Evolutionary conservation across 75 land plant species (phyloP).

Genomic region (Pinus albicaulis): DNA sequence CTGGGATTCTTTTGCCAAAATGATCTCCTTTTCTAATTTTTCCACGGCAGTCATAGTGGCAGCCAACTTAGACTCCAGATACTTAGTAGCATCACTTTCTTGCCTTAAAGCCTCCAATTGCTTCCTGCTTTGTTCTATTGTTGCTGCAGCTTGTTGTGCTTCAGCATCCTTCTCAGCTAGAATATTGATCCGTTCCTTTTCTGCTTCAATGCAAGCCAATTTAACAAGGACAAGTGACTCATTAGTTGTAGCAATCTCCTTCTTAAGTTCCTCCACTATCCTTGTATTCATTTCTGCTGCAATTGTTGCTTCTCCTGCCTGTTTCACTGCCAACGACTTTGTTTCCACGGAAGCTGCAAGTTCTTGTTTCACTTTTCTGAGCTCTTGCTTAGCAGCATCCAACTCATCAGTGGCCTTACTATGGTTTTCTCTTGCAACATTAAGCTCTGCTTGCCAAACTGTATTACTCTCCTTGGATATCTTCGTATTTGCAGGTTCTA

Average conservation of each 20-base stretch:
- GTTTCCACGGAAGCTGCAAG: conserved; percentile 45
- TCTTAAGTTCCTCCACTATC: conserved; percentile 33
- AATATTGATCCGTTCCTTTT: conserved; percentile 42
- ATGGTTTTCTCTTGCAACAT: conserved; percentile 34
- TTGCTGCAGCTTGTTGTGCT: conserved; percentile 23
- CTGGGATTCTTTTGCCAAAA: conserved; percentile 9
- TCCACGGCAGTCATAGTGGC: conserved; percentile 14
- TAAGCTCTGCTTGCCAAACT: conserved; percentile 35
- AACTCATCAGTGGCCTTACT: conserved; percentile 36
- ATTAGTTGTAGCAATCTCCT: conserved; percentile 39
- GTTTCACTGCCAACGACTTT: conserved; percentile 32
- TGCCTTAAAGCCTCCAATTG: conserved; percentile 16
- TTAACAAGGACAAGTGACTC: conserved; percentile 49
- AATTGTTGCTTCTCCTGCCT: conserved; percentile 37
- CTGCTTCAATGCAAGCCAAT: conserved; percentile 48
- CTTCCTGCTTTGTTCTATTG: neutral
- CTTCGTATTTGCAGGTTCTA: conserved; percentile 28
- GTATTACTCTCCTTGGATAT: conserved; percentile 9
- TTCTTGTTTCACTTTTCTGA: conserved; percentile 41
- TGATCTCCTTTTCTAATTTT: conserved; percentile 12
- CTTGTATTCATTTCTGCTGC: conserved; percentile 26
- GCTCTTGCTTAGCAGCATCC: conserved; percentile 60
- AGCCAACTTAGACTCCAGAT: conserved; percentile 16
- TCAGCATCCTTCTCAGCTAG: conserved; percentile 33
- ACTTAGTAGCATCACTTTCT: conserved; percentile 20